A percentile compares a stretch with the other conserved stretches of the same genome.
phyloP scores from a whole-genome alignment of 306 rosid species.

The Vigna nakashimae region DNA sequence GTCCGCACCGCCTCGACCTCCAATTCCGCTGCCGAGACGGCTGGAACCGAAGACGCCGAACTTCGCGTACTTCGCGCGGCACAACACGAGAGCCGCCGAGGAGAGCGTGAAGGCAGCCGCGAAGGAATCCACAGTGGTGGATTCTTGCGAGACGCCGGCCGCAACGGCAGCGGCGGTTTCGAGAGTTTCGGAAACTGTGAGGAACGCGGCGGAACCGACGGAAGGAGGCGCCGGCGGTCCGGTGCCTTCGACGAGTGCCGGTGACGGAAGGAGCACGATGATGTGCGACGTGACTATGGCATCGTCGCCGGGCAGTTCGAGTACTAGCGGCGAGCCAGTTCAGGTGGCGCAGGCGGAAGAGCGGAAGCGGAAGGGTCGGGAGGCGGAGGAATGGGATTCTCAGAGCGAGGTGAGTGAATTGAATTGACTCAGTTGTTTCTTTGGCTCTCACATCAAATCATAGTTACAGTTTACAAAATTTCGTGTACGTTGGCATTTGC shows the following conservation, averaged over 20 bases:
- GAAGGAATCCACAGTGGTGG: slow-evolving; percentile 62
- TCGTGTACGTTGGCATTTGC: slow-evolving; percentile 31
- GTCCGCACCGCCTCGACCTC: slow-evolving; percentile 47
- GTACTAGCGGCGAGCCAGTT: slow-evolving; percentile 59
- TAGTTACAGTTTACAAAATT: slow-evolving; percentile 16
- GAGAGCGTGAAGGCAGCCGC: slow-evolving; percentile 44
- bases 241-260: slow-evolving; percentile 38
- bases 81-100: slow-evolving; percentile 39
- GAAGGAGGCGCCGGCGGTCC: slow-evolving; percentile 36
- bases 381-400: slow-evolving; percentile 58
- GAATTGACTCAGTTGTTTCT: not conserved
- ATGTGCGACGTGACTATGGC: slow-evolving; percentile 56
- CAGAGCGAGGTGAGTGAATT: slow-evolving; percentile 72
- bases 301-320: slow-evolving; percentile 67
- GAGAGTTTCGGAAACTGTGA: slow-evolving; percentile 42
- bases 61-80: slow-evolving; percentile 54
- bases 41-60: slow-evolving; percentile 47
- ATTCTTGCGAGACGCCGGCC: slow-evolving; percentile 63
- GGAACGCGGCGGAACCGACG: slow-evolving; percentile 35
- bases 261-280: slow-evolving; percentile 47
- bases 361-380: slow-evolving; percentile 72
- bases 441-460: not conserved
- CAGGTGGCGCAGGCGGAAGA: slow-evolving; percentile 48
- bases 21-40: slow-evolving; percentile 54
- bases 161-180: slow-evolving; percentile 44